Conservation (phyloP, 2,329 filamentous ascomycete genomes). For the Fusarium camptoceras region DNA sequence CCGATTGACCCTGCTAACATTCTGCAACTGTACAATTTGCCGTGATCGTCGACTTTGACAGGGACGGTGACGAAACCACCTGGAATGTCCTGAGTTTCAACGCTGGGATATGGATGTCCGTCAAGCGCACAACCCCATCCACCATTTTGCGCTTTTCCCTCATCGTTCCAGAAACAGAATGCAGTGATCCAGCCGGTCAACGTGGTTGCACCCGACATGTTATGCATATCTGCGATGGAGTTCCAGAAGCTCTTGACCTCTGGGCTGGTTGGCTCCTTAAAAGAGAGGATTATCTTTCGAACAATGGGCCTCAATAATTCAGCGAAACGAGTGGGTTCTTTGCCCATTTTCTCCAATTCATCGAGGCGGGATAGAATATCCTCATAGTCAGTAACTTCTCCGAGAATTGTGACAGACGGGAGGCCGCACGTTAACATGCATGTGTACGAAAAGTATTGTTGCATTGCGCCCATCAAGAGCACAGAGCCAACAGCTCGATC, state of each 20-base stretch:
- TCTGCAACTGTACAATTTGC: not conserved
- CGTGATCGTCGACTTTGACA: rapidly evolving
- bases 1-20: not conserved
- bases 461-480: not conserved
- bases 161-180: not conserved
- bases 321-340: not conserved
- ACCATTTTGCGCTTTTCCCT: not conserved
- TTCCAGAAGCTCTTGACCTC: not conserved
- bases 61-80: not conserved
- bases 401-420: not conserved
- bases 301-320: not conserved
- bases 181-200: not conserved
- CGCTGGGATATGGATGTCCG: not conserved
- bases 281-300: not conserved
- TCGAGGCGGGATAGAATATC: not conserved
- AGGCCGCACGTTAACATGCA: rapidly evolving
- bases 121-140: not conserved
- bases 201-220: rapidly evolving
- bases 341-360: not conserved
- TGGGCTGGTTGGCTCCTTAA: not conserved
- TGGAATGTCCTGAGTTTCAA: rapidly evolving
- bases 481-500: not conserved
- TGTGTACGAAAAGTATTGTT: not conserved
- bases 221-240: rapidly evolving
- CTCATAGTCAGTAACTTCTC: not conserved